Conservation (phyloP, 306 rosid genomes). For the Rubus parviflorus region DNA sequence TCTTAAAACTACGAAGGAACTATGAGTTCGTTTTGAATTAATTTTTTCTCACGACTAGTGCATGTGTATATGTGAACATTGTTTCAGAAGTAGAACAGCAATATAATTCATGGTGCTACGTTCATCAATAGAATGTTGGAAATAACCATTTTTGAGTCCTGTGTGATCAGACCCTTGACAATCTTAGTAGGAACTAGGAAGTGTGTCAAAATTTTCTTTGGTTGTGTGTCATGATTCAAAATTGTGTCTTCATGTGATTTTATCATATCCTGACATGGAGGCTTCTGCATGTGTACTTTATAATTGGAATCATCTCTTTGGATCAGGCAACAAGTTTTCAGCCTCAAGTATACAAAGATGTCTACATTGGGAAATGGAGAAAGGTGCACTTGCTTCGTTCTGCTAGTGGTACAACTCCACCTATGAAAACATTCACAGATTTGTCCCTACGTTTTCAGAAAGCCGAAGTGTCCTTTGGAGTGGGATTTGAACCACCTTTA, state of each 20-base stretch:
- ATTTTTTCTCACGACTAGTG: neutral
- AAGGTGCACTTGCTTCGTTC: constrained; percentile 95
- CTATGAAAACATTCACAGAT: constrained; percentile 80
- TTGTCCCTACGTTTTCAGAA: constrained; percentile 79
- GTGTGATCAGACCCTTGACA: neutral
- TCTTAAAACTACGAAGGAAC: neutral
- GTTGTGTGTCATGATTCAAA: neutral
- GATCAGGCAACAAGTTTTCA: constrained; percentile 93
- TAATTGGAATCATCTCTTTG: constrained; percentile 38
- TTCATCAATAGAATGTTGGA: neutral
- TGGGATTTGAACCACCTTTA: constrained; percentile 91
- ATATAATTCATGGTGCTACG: neutral
- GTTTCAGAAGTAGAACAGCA: neutral
- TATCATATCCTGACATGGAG: neutral
- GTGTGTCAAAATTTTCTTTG: neutral
- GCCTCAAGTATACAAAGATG: constrained; percentile 88
- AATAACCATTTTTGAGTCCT: no score
- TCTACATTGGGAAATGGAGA: constrained; percentile 91
- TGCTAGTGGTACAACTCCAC: constrained; percentile 97
- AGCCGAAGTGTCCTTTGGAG: constrained; percentile 86
- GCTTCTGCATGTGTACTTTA: constrained; percentile 21
- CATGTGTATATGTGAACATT: neutral
- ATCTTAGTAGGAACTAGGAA: neutral
- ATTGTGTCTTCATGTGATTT: constrained; percentile 7
- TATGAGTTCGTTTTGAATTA: neutral